These are phyloP conservation scores for Penicillium steckii DNA, from an alignment of 495 filamentous ascomycete species.

Conservation along the genomic window DNA sequence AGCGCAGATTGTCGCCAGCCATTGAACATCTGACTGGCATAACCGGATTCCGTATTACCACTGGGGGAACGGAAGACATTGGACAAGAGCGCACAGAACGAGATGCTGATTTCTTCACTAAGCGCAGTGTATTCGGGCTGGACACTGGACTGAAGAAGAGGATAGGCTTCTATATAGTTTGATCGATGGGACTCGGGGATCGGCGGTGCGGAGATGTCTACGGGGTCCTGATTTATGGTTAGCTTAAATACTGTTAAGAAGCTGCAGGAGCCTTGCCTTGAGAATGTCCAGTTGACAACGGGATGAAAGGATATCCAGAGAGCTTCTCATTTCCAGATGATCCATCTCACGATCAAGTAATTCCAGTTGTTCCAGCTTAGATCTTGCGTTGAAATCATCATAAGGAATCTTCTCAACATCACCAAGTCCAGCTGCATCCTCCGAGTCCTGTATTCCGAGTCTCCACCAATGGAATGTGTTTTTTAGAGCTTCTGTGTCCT, in stretches of 20 bases:
- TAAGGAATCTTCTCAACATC: slow-evolving; percentile 6
- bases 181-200: slow-evolving; percentile 56
- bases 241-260: slow-evolving; percentile 10
- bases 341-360: slow-evolving; percentile 25
- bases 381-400: slow-evolving; percentile 9
- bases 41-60: slow-evolving; percentile 20
- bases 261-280: slow-evolving; percentile 22
- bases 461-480: slow-evolving; percentile 42
- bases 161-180: slow-evolving; percentile 64
- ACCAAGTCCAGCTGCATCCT: slow-evolving; percentile 21
- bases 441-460: slow-evolving; percentile 37
- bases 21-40: slow-evolving; percentile 27
- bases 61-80: slow-evolving; percentile 32
- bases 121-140: slow-evolving; percentile 40
- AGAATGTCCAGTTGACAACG: slow-evolving; percentile 27
- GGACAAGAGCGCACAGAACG: slow-evolving; percentile 34
- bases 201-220: slow-evolving; percentile 63
- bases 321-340: slow-evolving; percentile 36
- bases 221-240: slow-evolving; percentile 35
- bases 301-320: slow-evolving; percentile 36
- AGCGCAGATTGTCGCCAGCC: slow-evolving; percentile 13
- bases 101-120: slow-evolving; percentile 33
- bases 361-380: slow-evolving; percentile 29
- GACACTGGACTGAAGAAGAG: slow-evolving; percentile 55
- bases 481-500: slow-evolving; percentile 29